These are phyloP conservation scores for Vicia sativa DNA, from an alignment of 306 rosid genomes.

Conservation along the genomic window DNA sequence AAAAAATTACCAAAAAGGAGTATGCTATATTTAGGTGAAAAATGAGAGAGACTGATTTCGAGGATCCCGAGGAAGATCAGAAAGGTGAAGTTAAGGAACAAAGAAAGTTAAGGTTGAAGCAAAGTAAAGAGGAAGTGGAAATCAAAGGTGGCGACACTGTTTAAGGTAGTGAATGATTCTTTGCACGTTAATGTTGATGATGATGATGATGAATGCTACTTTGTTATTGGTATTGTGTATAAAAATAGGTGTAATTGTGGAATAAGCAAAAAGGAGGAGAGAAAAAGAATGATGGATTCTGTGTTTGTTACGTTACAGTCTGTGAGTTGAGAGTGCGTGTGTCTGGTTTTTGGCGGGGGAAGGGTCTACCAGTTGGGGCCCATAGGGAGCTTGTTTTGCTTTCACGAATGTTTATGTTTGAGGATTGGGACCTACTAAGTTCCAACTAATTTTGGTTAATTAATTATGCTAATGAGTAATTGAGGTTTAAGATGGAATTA, in stretches of 20 bases:
- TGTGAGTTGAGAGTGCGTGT: conserved; percentile 11
- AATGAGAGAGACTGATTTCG: conserved; percentile 28
- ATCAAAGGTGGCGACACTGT: conserved; percentile 20
- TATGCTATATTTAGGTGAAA: conserved; percentile 27
- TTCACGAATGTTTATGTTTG: conserved; percentile 40
- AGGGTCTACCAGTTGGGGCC: conserved; percentile 37
- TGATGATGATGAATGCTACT: conserved; percentile 8
- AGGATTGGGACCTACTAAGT: neutral
- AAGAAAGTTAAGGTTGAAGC: conserved; percentile 27
- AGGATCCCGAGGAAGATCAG: conserved; percentile 58
- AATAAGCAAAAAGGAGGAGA: conserved; percentile 1
- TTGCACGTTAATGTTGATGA: conserved; percentile 31
- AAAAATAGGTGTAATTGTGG: neutral
- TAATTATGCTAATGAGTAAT: too few species aligned
- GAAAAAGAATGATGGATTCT: conserved; percentile 13
- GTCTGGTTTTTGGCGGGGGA: conserved; percentile 29
- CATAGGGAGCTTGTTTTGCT: conserved; percentile 37
- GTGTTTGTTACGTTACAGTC: conserved; percentile 28
- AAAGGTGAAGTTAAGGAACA: conserved; percentile 33
- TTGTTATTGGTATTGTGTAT: conserved; percentile 1
- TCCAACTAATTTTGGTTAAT: conserved; percentile 29
- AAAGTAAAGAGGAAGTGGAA: conserved; percentile 25
- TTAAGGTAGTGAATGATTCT: conserved; percentile 16
- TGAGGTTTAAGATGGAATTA: too few species aligned
- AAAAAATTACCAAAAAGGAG: conserved; percentile 35